phyloP scores from a whole-genome alignment of 257 asterid species.

The Solanum arcanum region DNA sequence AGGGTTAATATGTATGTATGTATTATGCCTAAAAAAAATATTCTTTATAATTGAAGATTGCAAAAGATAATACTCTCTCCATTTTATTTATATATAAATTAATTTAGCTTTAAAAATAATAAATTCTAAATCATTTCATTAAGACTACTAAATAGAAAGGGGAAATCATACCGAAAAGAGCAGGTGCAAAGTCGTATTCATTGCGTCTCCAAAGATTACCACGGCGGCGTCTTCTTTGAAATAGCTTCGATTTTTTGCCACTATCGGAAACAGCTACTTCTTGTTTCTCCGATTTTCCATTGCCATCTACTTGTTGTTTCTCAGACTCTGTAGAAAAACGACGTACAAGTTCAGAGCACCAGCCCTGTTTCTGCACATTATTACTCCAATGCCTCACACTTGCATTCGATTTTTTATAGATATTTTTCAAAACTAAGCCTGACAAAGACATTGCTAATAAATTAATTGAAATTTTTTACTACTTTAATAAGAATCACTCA shows the following conservation, averaged over 20 bases:
- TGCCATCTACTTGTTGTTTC: background rate
- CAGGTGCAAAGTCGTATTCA: background rate
- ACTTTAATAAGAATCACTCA: too few species aligned
- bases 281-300: background rate
- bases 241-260: constrained; percentile 7
- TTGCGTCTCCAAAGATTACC: constrained; percentile 10
- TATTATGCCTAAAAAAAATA: too few species aligned
- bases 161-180: constrained; percentile 8
- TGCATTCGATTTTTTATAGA: constrained; percentile 1
- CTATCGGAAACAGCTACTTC: constrained; percentile 14
- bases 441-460: constrained; percentile 13
- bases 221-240: constrained; percentile 4
- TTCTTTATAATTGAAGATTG: too few species aligned
- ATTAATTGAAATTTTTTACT: background rate
- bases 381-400: background rate
- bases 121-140: too few species aligned
- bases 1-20: too few species aligned
- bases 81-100: too few species aligned
- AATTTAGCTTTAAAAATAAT: too few species aligned
- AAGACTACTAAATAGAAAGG: too few species aligned
- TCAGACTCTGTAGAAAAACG: constrained; percentile 1
- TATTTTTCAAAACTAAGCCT: constrained; percentile 12
- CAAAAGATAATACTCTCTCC: too few species aligned
- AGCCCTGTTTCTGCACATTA: constrained; percentile 5
- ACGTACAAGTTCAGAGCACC: constrained; percentile 4